phyloP scores from a whole-genome alignment of 2,329 filamentous ascomycete species.

The Alternaria rosae region DNA sequence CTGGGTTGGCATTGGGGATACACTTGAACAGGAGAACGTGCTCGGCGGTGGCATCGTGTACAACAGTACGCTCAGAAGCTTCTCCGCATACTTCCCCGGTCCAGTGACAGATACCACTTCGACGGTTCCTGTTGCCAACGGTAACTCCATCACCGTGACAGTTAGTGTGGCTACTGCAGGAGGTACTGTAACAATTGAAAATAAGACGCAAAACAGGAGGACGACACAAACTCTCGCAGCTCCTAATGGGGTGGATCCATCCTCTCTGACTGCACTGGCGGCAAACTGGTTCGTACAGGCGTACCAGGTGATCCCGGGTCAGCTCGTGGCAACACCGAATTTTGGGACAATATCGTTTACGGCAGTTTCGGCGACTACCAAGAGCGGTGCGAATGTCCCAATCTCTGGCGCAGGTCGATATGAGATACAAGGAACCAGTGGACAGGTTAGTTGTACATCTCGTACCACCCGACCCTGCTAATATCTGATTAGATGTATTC shows the following conservation, averaged over 20 bases:
- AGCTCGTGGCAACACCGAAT: conserved; percentile 29
- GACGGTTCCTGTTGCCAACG: conserved; percentile 25
- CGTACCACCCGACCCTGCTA: neutral
- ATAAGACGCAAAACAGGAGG: conserved; percentile 32
- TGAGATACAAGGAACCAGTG: conserved; percentile 36
- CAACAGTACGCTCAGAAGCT: conserved; percentile 29
- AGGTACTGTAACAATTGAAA: conserved; percentile 35
- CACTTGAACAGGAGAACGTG: conserved; percentile 28
- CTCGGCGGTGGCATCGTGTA: conserved; percentile 32
- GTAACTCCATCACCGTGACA: conserved; percentile 30
- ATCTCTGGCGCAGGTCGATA: conserved; percentile 28
- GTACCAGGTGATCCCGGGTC: conserved; percentile 30
- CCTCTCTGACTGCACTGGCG: conserved; percentile 21
- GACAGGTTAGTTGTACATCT: conserved; percentile 20
- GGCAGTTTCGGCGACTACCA: conserved; percentile 23
- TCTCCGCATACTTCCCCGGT: conserved; percentile 30
- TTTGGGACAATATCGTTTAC: conserved; percentile 33
- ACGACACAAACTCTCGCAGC: conserved; percentile 24
- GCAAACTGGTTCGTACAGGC: conserved; percentile 38
- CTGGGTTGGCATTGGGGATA: conserved; percentile 36
- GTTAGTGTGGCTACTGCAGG: conserved; percentile 17
- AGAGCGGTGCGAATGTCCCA: conserved; percentile 25
- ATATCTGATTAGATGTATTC: conserved; percentile 27
- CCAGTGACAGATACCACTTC: conserved; percentile 26
- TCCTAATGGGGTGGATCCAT: conserved; percentile 21